phyloP scores from a whole-genome alignment of 2,329 filamentous ascomycete genomes.

The Fusarium agapanthi region DNA sequence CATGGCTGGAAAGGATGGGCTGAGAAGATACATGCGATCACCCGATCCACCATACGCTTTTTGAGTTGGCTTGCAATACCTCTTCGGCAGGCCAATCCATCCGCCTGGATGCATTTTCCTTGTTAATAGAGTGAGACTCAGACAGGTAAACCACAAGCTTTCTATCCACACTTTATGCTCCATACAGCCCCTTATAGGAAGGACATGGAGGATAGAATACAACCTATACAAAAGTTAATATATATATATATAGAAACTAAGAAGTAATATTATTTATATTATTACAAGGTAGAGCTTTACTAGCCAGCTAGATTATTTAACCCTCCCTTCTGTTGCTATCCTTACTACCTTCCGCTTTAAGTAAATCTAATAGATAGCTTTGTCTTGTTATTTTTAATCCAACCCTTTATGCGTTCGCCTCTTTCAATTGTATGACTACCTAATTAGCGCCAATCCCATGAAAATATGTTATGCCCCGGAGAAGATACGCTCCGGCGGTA shows the following conservation, averaged over 20 bases:
- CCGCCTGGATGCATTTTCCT: background rate
- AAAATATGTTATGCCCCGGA: too few species aligned
- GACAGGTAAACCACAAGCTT: background rate
- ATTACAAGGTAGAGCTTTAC: background rate
- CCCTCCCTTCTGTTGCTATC: background rate
- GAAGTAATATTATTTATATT: background rate
- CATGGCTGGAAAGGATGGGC: background rate
- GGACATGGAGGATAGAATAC: too few species aligned
- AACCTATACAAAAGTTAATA: background rate
- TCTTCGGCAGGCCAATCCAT: background rate
- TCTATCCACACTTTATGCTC: background rate
- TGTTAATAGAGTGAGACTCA: background rate
- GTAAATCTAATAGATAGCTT: background rate
- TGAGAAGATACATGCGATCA: background rate
- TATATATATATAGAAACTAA: background rate
- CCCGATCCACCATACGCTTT: background rate
- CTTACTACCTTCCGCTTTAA: background rate
- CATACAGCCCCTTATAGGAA: background rate
- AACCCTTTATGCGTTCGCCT: too few species aligned
- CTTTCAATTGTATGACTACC: too few species aligned
- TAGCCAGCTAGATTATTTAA: background rate
- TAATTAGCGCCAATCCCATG: too few species aligned
- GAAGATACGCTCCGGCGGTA: too few species aligned
- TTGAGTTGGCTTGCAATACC: background rate
- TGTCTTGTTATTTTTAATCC: too few species aligned